A percentile compares a stretch with the other conserved stretches of the same genome.
Evolutionary conservation across 306 rosid genomes (phyloP).

Genomic region (Gleditsia sinensis): DNA sequence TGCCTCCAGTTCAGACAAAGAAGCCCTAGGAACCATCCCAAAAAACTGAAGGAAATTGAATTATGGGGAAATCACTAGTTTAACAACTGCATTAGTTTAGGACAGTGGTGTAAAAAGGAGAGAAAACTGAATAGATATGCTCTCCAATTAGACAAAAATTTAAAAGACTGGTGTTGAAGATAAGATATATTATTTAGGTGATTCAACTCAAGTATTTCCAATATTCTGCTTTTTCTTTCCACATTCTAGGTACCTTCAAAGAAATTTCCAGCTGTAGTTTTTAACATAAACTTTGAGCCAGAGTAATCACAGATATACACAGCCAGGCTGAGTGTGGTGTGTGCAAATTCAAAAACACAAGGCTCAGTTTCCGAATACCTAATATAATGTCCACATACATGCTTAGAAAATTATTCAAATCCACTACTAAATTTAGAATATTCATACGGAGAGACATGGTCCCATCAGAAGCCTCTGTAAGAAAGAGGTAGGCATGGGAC

Average conservation of each 20-base stretch:
- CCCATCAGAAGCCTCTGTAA: neutral
- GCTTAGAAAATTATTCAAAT: neutral
- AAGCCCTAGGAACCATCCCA: constrained; percentile 48
- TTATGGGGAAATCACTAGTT: constrained; percentile 7
- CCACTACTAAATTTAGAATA: neutral
- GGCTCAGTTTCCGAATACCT: neutral
- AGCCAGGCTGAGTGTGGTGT: neutral
- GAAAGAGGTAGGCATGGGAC: neutral
- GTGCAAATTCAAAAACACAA: neutral
- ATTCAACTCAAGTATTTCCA: neutral
- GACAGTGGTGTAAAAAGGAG: neutral
- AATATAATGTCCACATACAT: neutral
- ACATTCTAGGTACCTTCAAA: neutral
- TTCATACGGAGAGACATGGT: neutral
- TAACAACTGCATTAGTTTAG: neutral
- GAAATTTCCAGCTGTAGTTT: neutral
- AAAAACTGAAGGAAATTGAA: constrained; percentile 43
- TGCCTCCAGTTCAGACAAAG: constrained; percentile 49
- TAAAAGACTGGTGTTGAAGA: neutral
- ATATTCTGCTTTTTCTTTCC: neutral
- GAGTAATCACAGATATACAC: neutral
- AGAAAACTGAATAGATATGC: neutral
- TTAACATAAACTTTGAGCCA: neutral
- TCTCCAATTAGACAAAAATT: neutral
- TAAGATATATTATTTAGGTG: neutral